Conservation (phyloP, 1,284 basidiomycete genomes). For the Grifola frondosa region DNA sequence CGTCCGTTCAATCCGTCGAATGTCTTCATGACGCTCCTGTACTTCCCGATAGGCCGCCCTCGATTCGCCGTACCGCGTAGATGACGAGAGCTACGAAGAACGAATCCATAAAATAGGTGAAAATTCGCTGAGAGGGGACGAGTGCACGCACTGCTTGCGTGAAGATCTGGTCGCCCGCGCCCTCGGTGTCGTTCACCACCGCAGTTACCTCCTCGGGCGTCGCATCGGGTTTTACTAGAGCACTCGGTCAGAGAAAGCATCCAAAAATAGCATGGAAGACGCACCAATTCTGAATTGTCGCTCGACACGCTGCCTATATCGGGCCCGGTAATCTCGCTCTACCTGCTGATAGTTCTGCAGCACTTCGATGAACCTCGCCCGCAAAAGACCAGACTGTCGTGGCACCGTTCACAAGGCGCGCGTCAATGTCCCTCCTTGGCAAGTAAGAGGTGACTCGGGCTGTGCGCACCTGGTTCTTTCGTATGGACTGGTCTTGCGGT, state of each 20-base stretch:
- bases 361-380: constrained; percentile 64
- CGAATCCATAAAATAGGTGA: not conserved
- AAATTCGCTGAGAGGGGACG: not conserved
- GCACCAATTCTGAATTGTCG: constrained; percentile 86
- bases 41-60: constrained; percentile 87
- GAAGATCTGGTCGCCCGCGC: constrained; percentile 73
- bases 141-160: constrained; percentile 71
- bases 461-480: constrained; percentile 64
- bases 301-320: constrained; percentile 83
- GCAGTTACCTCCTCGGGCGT: constrained; percentile 80
- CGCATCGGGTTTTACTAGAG: constrained; percentile 84
- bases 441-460: not conserved
- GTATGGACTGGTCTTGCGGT: constrained; percentile 57
- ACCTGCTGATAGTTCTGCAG: constrained; percentile 80
- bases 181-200: constrained; percentile 69
- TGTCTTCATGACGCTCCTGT: constrained; percentile 87
- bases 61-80: constrained; percentile 84
- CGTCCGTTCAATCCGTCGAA: constrained; percentile 85
- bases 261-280: constrained; percentile 12
- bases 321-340: constrained; percentile 82
- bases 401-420: not conserved
- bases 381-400: constrained; percentile 50
- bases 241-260: not conserved
- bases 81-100: constrained; percentile 52
- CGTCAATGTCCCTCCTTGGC: no score